Base-by-base conservation (phyloP, 805 yeast genomes). In the Cyberlindnera mycetangii region DNA sequence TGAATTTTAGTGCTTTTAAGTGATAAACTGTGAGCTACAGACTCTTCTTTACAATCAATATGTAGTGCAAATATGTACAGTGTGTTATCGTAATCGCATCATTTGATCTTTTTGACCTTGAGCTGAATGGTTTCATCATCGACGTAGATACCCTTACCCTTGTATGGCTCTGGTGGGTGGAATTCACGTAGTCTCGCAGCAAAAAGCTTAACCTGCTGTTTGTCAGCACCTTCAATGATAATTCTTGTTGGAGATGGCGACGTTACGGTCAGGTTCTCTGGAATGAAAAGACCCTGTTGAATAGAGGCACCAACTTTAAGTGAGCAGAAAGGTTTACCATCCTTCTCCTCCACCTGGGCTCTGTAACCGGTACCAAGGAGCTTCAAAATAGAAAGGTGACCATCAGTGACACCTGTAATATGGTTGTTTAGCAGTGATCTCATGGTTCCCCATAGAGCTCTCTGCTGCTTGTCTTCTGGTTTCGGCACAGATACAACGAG, bases 341-440 rank as follows among this genome's bases (percentile, higher is more conserved):
- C 68, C 37, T 60, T 62, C 37, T 76, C 76, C 54, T 87, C 95
- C 16, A 92, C 61, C 49, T 78, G 74, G 3, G 95, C 96, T 67
- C 98, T 82, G 76, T 86, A 93, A 64, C 99, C 99, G 11, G 98
- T 92, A 53, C 99, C 99, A 15, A 89, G 95, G 54, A 93, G 83
- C 66, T 81, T 86, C 51, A 93, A 74, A 44, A 90, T 85, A 20
- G 93, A 80, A 49, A 89, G 67, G 63, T 93, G 98, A 12, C 98
- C 98, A 56, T 90, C 98, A 32, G 89, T 81, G 32, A 89, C 95
- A 41, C 99, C 99, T 30, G 78, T 71, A 22, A 92, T 74, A 54
- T 85, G 78, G 67, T 92, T 92, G 57, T 81, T 79, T 38, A 93
- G 63, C 47, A 83, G 71, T 0, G 95, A 75, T 62, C 99, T 78